phyloP scores from a whole-genome alignment of 768 basidiomycete species.

The Obba rivulosa region DNA sequence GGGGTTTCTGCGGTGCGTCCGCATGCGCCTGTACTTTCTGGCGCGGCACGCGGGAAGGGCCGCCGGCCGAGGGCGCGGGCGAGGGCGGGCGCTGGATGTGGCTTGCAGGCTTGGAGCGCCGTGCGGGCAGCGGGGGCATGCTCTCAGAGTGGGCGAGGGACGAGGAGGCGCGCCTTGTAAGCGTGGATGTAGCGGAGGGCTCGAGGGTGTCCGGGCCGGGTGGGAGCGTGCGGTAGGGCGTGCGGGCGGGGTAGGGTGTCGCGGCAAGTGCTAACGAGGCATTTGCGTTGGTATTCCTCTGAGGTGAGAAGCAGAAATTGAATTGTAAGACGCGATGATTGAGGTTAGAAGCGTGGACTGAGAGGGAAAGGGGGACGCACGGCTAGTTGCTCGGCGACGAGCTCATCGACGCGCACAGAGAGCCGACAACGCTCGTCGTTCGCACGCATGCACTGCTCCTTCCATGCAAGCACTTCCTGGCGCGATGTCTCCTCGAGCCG shows the following conservation, averaged over 20 bases:
- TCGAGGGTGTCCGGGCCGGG: constrained; percentile 10
- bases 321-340: not conserved
- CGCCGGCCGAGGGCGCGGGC: not conserved
- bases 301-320: constrained; percentile 3
- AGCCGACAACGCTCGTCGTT: constrained; percentile 63
- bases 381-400: constrained; percentile 38
- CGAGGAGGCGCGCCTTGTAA: constrained; percentile 17
- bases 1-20: constrained; percentile 6
- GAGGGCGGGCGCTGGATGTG: constrained; percentile 3
- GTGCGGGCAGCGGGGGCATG: not conserved
- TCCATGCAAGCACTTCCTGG: constrained; percentile 62
- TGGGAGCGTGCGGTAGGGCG: not conserved
- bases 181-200: constrained; percentile 13
- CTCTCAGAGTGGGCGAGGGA: constrained; percentile 4
- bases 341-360: not conserved
- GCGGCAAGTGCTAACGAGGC: constrained; percentile 9
- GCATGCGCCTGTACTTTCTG: constrained; percentile 9
- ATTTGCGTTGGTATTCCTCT: constrained; percentile 18
- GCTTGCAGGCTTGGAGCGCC: not conserved
- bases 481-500: constrained; percentile 42
- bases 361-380: constrained; percentile 18
- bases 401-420: constrained; percentile 52
- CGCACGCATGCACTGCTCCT: constrained; percentile 72
- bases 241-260: not conserved
- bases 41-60: constrained; percentile 4